Conservation (phyloP, 2,329 filamentous ascomycete genomes). For the Phyllosticta capitalensis region DNA sequence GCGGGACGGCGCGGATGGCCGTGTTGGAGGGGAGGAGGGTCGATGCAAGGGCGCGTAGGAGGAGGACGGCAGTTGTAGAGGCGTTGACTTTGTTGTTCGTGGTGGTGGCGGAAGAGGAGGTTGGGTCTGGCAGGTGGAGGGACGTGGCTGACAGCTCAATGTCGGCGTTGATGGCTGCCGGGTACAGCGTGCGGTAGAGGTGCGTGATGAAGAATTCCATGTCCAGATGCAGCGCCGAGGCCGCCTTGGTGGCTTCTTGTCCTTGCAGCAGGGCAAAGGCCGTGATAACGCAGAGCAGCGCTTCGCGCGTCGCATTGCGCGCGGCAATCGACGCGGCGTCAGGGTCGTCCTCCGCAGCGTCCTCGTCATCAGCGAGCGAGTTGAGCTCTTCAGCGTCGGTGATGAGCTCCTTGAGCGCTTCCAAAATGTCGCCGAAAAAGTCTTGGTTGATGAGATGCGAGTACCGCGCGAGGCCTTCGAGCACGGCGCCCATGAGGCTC, state of each 20-base stretch:
- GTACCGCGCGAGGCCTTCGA: conserved; percentile 89
- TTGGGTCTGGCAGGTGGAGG: conserved; percentile 59
- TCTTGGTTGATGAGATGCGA: conserved; percentile 97
- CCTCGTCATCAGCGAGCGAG: conserved; percentile 33
- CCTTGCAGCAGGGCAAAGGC: conserved; percentile 93
- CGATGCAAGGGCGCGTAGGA: conserved; percentile 76
- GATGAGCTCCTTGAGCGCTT: conserved; percentile 89
- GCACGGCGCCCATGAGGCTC: conserved; percentile 88
- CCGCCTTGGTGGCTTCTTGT: conserved; percentile 81
- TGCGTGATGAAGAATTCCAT: conserved; percentile 92
- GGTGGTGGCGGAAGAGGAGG: conserved; percentile 31
- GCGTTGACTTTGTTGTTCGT: conserved; percentile 73
- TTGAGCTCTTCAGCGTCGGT: conserved; percentile 51
- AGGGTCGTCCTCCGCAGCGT: conserved; percentile 36
- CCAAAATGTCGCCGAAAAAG: conserved; percentile 93
- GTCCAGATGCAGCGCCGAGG: conserved; percentile 74
- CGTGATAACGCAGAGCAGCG: conserved; percentile 88
- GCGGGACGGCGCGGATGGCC: conserved; percentile 65
- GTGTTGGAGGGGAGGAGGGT: conserved; percentile 63
- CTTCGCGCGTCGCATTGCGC: conserved; percentile 74
- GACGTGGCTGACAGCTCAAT: conserved; percentile 74
- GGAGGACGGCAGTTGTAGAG: conserved; percentile 85
- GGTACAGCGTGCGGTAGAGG: conserved; percentile 77
- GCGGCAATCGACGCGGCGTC: conserved; percentile 33
- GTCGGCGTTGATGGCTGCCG: conserved; percentile 70